These are phyloP conservation scores for Dictyostelium firmibasis DNA, from an alignment of 78 protist species.

Conservation along the genomic window DNA sequence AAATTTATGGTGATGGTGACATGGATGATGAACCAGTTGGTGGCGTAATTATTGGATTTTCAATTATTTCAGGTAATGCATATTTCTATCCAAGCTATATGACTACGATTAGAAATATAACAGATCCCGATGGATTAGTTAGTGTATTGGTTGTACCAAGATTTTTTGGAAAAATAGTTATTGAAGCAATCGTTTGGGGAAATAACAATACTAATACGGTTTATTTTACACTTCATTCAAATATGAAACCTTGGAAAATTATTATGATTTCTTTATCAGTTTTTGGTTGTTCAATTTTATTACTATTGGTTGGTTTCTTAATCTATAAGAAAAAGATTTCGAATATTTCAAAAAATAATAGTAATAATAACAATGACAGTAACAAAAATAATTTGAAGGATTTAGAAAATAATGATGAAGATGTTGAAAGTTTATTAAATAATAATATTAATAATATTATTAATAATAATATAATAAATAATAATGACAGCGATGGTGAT, in stretches of 20 bases:
- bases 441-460: neutral
- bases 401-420: neutral
- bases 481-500: neutral
- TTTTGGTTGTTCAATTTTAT: neutral
- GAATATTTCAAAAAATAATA: neutral
- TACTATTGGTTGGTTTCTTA: neutral
- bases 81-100: neutral
- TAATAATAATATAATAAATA: neutral
- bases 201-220: neutral
- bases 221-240: neutral
- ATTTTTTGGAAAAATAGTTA: neutral
- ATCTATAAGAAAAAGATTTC: neutral
- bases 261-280: neutral
- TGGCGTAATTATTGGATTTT: conserved; percentile 10
- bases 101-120: neutral
- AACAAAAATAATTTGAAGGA: neutral
- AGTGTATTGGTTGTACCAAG: neutral
- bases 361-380: neutral
- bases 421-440: neutral
- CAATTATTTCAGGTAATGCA: neutral
- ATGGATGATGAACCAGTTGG: neutral
- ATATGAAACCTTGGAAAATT: conserved; percentile 30
- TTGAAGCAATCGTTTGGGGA: conserved; percentile 1
- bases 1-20: neutral
- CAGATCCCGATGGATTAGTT: neutral